Evolutionary conservation across 768 basidiomycete species (phyloP), one percentile per base, ranked within the genome.

Genomic region (Rhizopogon salebrosus): DNA sequence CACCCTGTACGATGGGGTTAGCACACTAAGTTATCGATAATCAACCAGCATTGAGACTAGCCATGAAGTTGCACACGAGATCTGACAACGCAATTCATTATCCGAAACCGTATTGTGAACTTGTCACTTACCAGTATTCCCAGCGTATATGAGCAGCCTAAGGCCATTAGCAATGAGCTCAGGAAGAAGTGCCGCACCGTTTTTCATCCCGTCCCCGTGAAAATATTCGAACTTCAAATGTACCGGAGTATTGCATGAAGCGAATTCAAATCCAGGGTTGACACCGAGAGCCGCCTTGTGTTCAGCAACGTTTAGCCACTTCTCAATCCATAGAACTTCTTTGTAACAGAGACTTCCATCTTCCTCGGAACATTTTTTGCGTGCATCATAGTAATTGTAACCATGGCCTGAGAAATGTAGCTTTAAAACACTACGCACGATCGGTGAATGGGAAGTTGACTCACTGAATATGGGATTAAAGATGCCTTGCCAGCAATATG

Each of bases 311-410:
- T 82, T 82, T 60, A 83, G 62, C 70, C 73, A 83, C 2, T 62
- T 69, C 62, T 77, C 78, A 58, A 81, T 76, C 74, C 75, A 79
- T 16, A 62, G 58, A 62, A 80, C 73, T 60, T 79, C 67, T 40
- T 57, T 43, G 54, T 74, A 75, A 61, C 75, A 76, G 2, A 63
- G 41, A 3, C 22, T n/a, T 24, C 56, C 67, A 42, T 75, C 72
- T 36, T 70, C 68, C 46, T 72, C 69, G 59, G 79, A 69, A 60
- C 82, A 83, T 49, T 64, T 70, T 53, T 60, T 60, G 24, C 77
- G 69, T 9, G 72, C 62, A 62, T 83, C 82, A 64, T 82, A 84
- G 42, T 78, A 75, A 66, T 83, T 84, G 40, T 76, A 55, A 0
- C 74, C 75, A 39, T 51, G 49, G 13, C 49, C 35, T 51, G 26